Base-by-base conservation (phyloP, 2,329 filamentous ascomycete genomes). In the Periconia digitata region DNA sequence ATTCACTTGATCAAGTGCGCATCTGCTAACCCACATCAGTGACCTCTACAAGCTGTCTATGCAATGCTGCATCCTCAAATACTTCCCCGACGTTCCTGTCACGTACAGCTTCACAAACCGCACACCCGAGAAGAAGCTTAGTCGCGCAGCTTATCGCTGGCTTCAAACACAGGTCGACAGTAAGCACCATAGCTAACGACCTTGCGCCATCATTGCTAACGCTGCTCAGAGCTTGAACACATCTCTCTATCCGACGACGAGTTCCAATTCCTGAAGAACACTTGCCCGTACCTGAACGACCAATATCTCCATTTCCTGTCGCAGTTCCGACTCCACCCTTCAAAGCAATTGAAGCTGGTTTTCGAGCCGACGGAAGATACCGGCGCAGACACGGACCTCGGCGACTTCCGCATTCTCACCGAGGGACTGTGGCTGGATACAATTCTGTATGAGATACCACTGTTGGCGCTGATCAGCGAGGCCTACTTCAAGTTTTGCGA, bases 401-500 rank as follows among this genome's bases (percentile, higher is more conserved):
- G 94, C 37, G 86, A 92, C 50, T 75, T 96, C 42, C 77, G 86
- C 58, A 85, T 97, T 55, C 76, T 84, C 35, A 86, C 95, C 54
- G 85, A 85, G 59, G 94, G 94, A 8, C 78, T 85, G 46, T 99
- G 94, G 94, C 82, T 90, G 8, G 91, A 96, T 59, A 97, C 94
- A 0, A 99, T 99, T 49, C 82, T 99, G 20, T 99, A 99, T 74
- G 94, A 99, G 74, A 96, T 99, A 49, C 94, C 94, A 0, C 80
- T 99, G 18, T 80, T 99, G 17, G 91, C 95, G 2, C 74, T 99
- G 55, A 90, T 92, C 1, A 96, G 91, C 40, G 92, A 99, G 72
- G 90, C 94, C 42, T 99, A 96, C 75, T 99, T 99, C 80, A 91
- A 89, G 66, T 97, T 96, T 73, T 90, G 91, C 77, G 91, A 99